A percentile compares a stretch with the other conserved stretches of the same genome.
These are phyloP conservation scores for Solanum piurae DNA, from an alignment of 257 asterid species.

Conservation along the genomic window DNA sequence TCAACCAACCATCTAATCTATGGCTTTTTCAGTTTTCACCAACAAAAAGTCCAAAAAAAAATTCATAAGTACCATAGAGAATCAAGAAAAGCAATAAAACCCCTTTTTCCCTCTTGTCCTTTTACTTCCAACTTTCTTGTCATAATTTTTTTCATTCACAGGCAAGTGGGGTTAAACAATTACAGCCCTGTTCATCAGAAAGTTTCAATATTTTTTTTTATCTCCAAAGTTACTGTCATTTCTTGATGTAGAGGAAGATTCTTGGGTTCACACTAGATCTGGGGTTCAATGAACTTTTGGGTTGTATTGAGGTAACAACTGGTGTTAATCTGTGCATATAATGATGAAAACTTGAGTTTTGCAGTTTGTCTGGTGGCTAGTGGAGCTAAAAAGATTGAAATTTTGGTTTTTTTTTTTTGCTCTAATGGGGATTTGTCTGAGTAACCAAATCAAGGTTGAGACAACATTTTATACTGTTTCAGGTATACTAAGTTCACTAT, in stretches of 20 bases:
- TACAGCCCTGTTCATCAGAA: background rate
- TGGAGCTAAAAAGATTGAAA: background rate
- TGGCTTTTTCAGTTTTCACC: background rate
- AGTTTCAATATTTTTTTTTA: background rate
- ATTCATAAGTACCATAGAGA: background rate
- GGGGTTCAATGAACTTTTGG: slow-evolving; percentile 6
- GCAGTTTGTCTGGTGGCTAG: slow-evolving; percentile 7
- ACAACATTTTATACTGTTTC: slow-evolving; percentile 40
- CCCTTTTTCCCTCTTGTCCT: background rate
- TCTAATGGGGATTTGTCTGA: slow-evolving; percentile 76
- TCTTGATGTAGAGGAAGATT: background rate
- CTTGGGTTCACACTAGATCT: slow-evolving; percentile 49
- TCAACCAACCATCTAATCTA: slow-evolving; percentile 34
- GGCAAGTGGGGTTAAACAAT: background rate
- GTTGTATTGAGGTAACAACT: background rate
- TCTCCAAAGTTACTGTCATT: background rate
- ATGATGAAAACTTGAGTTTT: slow-evolving; percentile 17
- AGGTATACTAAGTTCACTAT: slow-evolving; percentile 18
- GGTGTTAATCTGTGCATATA: slow-evolving; percentile 3
- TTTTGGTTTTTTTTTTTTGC: background rate
- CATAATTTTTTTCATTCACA: background rate
- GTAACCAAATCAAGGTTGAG: slow-evolving; percentile 83
- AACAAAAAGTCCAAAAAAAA: slow-evolving; percentile 11
- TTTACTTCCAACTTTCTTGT: background rate
- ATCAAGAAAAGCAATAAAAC: background rate